Evolutionary conservation across 345 rosid genomes (phyloP), one percentile per base, ranked within the genome.

Genomic region (Eucalyptus sp.): DNA sequence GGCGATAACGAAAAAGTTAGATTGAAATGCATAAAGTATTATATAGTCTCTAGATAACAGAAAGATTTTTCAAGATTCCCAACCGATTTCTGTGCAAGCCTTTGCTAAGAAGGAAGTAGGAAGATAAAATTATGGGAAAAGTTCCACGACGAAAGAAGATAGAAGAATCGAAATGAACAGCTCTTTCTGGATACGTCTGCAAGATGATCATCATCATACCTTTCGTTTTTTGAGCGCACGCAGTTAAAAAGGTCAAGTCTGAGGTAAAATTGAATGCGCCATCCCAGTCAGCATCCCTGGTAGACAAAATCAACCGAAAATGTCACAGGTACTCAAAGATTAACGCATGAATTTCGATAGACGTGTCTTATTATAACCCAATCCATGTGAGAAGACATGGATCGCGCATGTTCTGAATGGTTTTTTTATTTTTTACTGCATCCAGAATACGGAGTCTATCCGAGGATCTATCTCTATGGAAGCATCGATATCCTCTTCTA

Each of bases 181-280:
- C 29, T 76, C 83, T 41, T 76, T 20, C n/a, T 9, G 83, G 83
- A 76, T 44, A 20, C 83, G 24, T 41, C 24, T 3, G 48, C 84
- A 7, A 41, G 84, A 41, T 20, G 84, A 76, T 76, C 84, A 41
- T 88, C 46, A 49, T 29, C 84, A 60, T 89, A 96, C 99, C 99
- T 92, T 93, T 92, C 43, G 95, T 92, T 90, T 90, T 91, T 88
- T 86, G 88, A 86, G 94, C 95, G 87, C 99, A 98, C 10, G 92
- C 87, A 50, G 92, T 60, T 87, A 98, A 91, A 93, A 98, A 97
- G 33, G 89, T 76, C 15, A 97, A 86, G 20, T 95, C 90, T 51
- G 90, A 88, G 46, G 99, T 94, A 92, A 97, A 98, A 94, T 98
- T 96, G 93, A 98, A 98, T 4, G 99, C 98, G 86, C 88, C 95